phyloP scores from a whole-genome alignment of 805 yeast species.

The Saturnispora besseyi region DNA sequence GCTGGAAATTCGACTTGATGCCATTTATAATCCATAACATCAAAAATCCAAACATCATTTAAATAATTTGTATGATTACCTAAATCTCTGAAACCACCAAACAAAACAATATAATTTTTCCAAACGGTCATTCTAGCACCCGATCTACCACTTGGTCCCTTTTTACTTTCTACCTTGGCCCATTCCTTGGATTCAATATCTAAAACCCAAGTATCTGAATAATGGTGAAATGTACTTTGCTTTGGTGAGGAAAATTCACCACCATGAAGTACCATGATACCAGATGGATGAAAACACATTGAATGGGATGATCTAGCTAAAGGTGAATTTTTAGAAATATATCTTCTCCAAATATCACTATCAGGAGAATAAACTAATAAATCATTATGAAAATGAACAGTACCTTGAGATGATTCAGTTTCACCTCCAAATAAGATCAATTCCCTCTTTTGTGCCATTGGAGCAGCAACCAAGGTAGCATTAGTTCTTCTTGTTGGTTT shows the following conservation, averaged over 20 bases:
- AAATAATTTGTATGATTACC: constrained; percentile 78
- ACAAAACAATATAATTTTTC: constrained; percentile 81
- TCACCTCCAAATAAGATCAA: constrained; percentile 90
- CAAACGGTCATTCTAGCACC: constrained; percentile 88
- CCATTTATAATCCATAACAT: constrained; percentile 86
- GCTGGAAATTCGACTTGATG: constrained; percentile 78
- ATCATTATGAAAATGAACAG: constrained; percentile 74
- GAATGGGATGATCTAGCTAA: constrained; percentile 91
- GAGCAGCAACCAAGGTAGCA: constrained; percentile 66
- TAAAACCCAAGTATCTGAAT: constrained; percentile 91
- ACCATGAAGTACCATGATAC: constrained; percentile 78
- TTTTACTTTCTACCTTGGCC: constrained; percentile 70
- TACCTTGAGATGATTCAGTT: constrained; percentile 29
- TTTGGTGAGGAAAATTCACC: constrained; percentile 97
- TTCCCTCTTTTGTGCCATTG: constrained; percentile 68
- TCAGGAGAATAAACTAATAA: constrained; percentile 64
- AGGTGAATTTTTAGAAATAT: constrained; percentile 78
- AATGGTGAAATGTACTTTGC: constrained; percentile 91
- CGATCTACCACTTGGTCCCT: constrained; percentile 75
- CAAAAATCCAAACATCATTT: constrained; percentile 87
- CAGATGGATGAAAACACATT: constrained; percentile 88
- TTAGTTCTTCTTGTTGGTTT: constrained; percentile 67
- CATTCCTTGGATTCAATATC: constrained; percentile 82
- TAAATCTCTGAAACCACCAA: constrained; percentile 90
- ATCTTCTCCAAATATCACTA: constrained; percentile 70